Conservation (phyloP, 441 rosid genomes). For the Omphalea diandra region DNA sequence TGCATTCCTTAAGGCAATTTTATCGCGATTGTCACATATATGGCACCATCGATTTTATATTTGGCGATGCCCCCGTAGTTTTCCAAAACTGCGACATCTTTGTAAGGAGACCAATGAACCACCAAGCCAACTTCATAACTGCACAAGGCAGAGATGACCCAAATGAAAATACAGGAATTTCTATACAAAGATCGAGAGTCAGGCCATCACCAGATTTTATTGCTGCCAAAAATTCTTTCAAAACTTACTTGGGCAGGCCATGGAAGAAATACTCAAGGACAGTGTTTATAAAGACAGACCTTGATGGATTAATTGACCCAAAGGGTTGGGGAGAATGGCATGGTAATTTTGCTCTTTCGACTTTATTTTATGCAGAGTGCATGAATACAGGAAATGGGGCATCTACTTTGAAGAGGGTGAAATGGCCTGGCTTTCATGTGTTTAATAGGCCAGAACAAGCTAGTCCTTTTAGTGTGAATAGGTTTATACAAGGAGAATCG, state of each 20-base stretch:
- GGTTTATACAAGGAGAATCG: constrained; percentile 50
- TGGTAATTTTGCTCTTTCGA: constrained; percentile 49
- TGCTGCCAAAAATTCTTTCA: constrained; percentile 30
- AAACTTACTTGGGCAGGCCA: constrained; percentile 58
- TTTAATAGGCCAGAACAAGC: constrained; percentile 39
- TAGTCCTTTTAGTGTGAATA: constrained; percentile 36
- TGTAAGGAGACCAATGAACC: constrained; percentile 43
- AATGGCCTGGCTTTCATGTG: constrained; percentile 64
- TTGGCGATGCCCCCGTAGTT: constrained; percentile 50
- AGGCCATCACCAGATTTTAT: constrained; percentile 41
- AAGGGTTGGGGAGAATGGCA: constrained; percentile 65
- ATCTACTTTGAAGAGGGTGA: constrained; percentile 32
- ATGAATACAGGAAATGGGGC: constrained; percentile 56
- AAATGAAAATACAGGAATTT: constrained; percentile 52
- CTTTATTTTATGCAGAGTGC: constrained; percentile 59
- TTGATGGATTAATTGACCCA: constrained; percentile 55
- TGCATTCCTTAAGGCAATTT: constrained; percentile 53
- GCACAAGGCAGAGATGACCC: constrained; percentile 61
- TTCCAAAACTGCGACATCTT: constrained; percentile 71
- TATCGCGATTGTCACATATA: constrained; percentile 64
- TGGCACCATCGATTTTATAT: constrained; percentile 69
- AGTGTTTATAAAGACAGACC: constrained; percentile 46
- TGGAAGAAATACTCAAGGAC: constrained; percentile 69
- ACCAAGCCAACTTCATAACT: constrained; percentile 51
- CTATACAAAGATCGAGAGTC: constrained; percentile 45